Base-by-base conservation (phyloP, 2,329 filamentous ascomycete species). In the Aphanoascus verrucosus region DNA sequence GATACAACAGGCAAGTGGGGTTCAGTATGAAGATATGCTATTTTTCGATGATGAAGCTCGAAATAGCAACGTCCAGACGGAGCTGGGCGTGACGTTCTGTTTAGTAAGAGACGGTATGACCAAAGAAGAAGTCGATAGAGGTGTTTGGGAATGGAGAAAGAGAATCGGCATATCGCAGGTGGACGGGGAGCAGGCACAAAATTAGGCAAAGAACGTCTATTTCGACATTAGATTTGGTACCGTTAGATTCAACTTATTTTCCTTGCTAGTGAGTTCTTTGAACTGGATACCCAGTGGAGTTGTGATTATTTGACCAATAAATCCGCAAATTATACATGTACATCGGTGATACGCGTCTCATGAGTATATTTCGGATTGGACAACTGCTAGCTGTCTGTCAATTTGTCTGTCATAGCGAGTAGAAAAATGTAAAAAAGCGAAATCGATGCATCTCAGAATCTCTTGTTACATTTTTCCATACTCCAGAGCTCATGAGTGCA, bases 1-100 rank as follows among this genome's bases (percentile, higher is more conserved):
- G 4, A 74, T 97, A 60, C 79, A 85, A 8, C 79, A 83, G 65
- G 77, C 81, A 53, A 89, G 85, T 12, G 82, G 82, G 1, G 68
- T 96, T 2, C 72, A 74, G 5, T 94, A 81, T 63, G 79, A 85
- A 58, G 88, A 96, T 46, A 94, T 97, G 84, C 67, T 97, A 34
- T 97, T 97, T 69, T 97, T 97, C 60, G 91, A 97, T 62, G 91
- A 97, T 62, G 91, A 97, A 77, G 76, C 77, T 50, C 74, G 91
- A 56, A 97, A 97, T 65, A 76, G 81, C 55, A 89, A 96, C 65
- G 91, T 94, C 0, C 81, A 85, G 69, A 70, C 66, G 1, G 73
- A 77, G 44, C 63, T 96, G 48, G 90, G 90, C 0, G 85, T 94
- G 2, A 86, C 85, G 0, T 94, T 97, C 81, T 82, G 82, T 64